A percentile compares a stretch with the other conserved stretches of the same genome.
Conservation (phyloP, 2,329 filamentous ascomycete species). For the Fusarium camptoceras region DNA sequence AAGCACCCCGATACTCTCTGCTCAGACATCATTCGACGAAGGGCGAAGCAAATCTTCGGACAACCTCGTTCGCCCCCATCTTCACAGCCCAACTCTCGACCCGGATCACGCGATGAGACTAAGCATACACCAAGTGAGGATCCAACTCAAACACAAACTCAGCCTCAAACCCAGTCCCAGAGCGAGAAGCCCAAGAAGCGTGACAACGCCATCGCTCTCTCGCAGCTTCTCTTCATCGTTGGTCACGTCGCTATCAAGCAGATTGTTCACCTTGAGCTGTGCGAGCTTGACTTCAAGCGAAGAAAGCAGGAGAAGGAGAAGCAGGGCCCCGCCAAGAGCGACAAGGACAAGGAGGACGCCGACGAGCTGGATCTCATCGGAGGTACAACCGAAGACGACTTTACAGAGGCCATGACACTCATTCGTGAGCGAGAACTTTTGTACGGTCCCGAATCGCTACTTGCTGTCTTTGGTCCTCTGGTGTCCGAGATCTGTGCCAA, state of each 20-base stretch:
- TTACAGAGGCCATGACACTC: constrained; percentile 86
- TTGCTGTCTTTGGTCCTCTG: constrained; percentile 91
- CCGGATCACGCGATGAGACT: constrained; percentile 59
- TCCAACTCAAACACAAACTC: constrained; percentile 47
- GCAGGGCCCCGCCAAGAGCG: constrained; percentile 59
- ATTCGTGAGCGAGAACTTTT: constrained; percentile 86
- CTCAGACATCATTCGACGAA: constrained; percentile 88
- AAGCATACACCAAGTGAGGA: constrained; percentile 50
- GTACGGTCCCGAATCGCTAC: constrained; percentile 83
- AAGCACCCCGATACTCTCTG: constrained; percentile 95
- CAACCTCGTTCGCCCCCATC: constrained; percentile 52
- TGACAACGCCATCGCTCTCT: constrained; percentile 80
- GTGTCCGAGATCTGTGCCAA: constrained; percentile 95
- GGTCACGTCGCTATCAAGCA: constrained; percentile 98
- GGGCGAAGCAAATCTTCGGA: constrained; percentile 84
- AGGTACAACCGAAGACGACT: constrained; percentile 94
- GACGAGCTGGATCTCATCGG: constrained; percentile 97
- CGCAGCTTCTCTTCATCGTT: constrained; percentile 93
- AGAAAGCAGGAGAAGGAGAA: constrained; percentile 92
- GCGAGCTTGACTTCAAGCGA: constrained; percentile 97
- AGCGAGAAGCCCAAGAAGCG: constrained; percentile 63
- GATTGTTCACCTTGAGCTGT: constrained; percentile 97
- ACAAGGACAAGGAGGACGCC: constrained; percentile 72
- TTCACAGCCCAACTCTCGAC: constrained; percentile 63
- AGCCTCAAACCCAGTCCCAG: constrained; percentile 49